Evolutionary conservation across 352 stramenopile species (phyloP).

Genomic region (Phytopythium litorale): DNA sequence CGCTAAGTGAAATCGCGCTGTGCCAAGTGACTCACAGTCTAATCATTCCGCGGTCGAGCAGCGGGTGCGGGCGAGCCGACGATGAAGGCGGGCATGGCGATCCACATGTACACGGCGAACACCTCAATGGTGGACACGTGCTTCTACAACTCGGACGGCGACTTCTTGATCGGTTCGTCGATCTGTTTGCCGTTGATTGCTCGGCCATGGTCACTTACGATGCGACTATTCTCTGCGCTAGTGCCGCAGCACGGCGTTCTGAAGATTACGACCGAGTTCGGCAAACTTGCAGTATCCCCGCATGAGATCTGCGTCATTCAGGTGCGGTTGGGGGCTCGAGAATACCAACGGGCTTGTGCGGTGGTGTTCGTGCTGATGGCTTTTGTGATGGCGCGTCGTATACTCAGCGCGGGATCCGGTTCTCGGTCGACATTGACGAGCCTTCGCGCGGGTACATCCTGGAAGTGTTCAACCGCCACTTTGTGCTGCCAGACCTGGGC

Average conservation of each 20-base stretch:
- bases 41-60: background rate
- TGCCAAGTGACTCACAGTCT: background rate
- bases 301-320: constrained; percentile 95
- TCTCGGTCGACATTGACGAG: constrained; percentile 86
- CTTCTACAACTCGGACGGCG: constrained; percentile 96
- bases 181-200: background rate
- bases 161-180: constrained; percentile 89
- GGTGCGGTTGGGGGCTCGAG: constrained; percentile 12
- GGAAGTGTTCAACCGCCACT: constrained; percentile 95
- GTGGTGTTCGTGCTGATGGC: background rate
- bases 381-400: background rate
- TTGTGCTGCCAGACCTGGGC: constrained; percentile 93
- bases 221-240: constrained; percentile 3
- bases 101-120: constrained; percentile 94
- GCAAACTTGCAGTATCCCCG: constrained; percentile 79
- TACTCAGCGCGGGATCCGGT: constrained; percentile 87
- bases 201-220: background rate
- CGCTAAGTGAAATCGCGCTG: background rate
- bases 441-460: constrained; percentile 92
- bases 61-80: constrained; percentile 84
- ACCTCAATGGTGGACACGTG: constrained; percentile 87
- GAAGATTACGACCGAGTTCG: constrained; percentile 93
- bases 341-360: background rate
- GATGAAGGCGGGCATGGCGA: constrained; percentile 89
- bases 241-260: constrained; percentile 91